These are phyloP conservation scores for Coemansia sp. DNA, from an alignment of 192 early-diverging fungal genomes.

Conservation along the genomic window DNA sequence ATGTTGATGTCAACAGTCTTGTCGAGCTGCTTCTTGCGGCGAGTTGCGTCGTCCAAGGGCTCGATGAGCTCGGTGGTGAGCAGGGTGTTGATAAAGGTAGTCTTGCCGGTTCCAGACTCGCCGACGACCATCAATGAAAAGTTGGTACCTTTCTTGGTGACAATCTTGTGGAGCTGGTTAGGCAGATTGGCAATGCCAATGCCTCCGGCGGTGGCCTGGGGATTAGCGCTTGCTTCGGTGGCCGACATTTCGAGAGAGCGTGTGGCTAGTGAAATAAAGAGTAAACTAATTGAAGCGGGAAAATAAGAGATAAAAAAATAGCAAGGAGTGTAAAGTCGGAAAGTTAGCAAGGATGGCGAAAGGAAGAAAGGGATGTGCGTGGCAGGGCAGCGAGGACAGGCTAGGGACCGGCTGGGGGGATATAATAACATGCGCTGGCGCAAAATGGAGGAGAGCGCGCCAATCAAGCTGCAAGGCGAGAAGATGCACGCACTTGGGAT, in stretches of 20 bases:
- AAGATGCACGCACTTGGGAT: constrained; percentile 7
- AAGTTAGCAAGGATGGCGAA: constrained; percentile 6
- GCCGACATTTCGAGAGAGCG: constrained; percentile 41
- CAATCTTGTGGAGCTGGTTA: constrained; percentile 99
- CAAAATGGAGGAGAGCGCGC: neutral
- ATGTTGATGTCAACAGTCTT: constrained; percentile 98
- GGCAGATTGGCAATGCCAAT: constrained; percentile 98
- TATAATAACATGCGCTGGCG: constrained; percentile 3
- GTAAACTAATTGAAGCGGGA: neutral
- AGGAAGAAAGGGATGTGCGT: constrained; percentile 8
- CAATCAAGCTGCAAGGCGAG: constrained; percentile 11
- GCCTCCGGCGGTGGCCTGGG: constrained; percentile 55
- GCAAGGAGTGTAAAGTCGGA: constrained; percentile 14
- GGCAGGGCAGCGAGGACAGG: constrained; percentile 5
- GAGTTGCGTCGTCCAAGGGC: constrained; percentile 75
- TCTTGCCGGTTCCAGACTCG: constrained; percentile 97
- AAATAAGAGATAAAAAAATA: neutral
- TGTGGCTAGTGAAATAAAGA: constrained; percentile 5
- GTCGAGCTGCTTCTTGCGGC: constrained; percentile 91
- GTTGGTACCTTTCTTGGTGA: constrained; percentile 93
- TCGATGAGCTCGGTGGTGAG: constrained; percentile 95
- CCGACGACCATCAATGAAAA: constrained; percentile 97
- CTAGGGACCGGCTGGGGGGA: constrained; percentile 10
- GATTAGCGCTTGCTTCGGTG: constrained; percentile 44
- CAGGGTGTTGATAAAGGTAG: constrained; percentile 99